Conservation (phyloP, 805 yeast species). For the Yarrowia sp. region DNA sequence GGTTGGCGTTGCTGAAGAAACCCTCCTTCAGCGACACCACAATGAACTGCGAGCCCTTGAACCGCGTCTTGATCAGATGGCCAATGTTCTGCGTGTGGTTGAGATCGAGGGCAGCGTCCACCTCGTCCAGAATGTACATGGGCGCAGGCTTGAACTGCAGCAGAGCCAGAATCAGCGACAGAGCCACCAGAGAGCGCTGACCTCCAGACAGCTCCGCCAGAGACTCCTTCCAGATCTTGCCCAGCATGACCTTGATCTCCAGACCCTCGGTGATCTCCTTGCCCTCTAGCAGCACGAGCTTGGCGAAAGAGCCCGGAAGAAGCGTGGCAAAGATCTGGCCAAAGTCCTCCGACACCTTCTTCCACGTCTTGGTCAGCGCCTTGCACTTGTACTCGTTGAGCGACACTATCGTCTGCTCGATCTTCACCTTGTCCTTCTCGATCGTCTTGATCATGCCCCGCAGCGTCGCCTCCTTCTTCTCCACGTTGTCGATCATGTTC, state of each 20-base stretch:
- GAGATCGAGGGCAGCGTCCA: constrained; percentile 95
- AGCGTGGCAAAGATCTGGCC: constrained; percentile 87
- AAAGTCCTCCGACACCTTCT: constrained; percentile 82
- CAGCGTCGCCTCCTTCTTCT: constrained; percentile 76
- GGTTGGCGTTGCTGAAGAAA: constrained; percentile 95
- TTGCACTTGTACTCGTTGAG: constrained; percentile 82
- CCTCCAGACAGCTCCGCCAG: constrained; percentile 96
- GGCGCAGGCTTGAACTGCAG: constrained; percentile 97
- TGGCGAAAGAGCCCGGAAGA: constrained; percentile 86
- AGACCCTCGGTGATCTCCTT: constrained; percentile 84
- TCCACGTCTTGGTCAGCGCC: constrained; percentile 79
- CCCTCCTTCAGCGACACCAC: constrained; percentile 97
- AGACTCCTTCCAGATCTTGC: constrained; percentile 93
- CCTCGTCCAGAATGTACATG: constrained; percentile 95
- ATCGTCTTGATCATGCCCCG: constrained; percentile 80
- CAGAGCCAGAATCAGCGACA: constrained; percentile 86
- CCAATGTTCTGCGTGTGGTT: constrained; percentile 98
- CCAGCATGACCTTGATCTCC: constrained; percentile 84
- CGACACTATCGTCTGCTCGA: constrained; percentile 79
- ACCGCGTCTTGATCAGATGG: constrained; percentile 88
- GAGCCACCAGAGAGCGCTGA: constrained; percentile 89
- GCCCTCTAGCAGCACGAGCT: constrained; percentile 77
- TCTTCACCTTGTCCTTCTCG: constrained; percentile 83
- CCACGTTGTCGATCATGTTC: constrained; percentile 89
- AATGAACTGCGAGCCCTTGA: constrained; percentile 93